Evolutionary conservation across 345 rosid species (phyloP).

Genomic region (Reutealis trisperma): DNA sequence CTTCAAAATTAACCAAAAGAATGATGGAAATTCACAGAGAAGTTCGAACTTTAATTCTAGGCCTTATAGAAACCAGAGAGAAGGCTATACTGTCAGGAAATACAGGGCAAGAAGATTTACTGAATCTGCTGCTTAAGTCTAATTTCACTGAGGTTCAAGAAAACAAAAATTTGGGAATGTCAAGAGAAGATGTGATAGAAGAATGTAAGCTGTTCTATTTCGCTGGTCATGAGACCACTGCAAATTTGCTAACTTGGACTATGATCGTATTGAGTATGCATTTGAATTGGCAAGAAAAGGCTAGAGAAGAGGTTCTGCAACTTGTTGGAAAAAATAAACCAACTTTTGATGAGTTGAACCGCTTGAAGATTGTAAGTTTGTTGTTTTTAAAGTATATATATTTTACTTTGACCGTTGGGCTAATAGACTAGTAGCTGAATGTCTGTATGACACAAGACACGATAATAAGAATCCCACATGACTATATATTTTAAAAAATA

Average conservation of each 20-base stretch:
- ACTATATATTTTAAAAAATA: too few relatives aligned
- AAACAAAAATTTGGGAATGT: conserved; percentile 4
- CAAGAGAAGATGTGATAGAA: conserved; percentile 30
- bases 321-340: conserved; percentile 16
- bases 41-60: conserved; percentile 15
- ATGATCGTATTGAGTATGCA: conserved; percentile 15
- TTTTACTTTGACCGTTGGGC: too few relatives aligned
- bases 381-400: background rate
- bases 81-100: conserved; percentile 19
- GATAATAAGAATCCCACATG: too few relatives aligned
- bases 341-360: conserved; percentile 14
- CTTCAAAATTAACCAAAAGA: conserved; percentile 19
- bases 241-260: conserved; percentile 38
- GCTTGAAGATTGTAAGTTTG: conserved; percentile 20
- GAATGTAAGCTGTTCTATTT: conserved; percentile 27
- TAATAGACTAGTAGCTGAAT: too few relatives aligned
- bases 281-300: conserved; percentile 23
- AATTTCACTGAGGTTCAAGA: conserved; percentile 8
- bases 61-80: conserved; percentile 22
- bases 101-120: conserved; percentile 9
- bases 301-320: conserved; percentile 19
- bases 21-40: conserved; percentile 25
- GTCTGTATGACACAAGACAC: too few relatives aligned
- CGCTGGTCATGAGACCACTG: conserved; percentile 37
- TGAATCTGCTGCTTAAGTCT: conserved; percentile 20